Evolutionary conservation across 2,329 filamentous ascomycete species (phyloP).

Genomic region (Raffaelea albimanens): DNA sequence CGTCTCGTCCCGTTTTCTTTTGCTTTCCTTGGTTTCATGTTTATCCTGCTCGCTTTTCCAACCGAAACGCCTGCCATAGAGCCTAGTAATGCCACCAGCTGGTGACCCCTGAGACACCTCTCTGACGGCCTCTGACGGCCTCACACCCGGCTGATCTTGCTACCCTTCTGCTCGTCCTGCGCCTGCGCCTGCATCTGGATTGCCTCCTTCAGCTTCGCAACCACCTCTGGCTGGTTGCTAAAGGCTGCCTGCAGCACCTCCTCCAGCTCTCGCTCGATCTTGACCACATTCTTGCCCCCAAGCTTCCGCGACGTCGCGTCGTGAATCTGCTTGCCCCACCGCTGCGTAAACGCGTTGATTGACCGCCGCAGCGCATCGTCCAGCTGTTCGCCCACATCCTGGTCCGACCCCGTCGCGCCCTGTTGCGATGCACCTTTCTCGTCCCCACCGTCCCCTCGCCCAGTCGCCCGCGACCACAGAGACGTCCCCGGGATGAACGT

Average conservation of each 20-base stretch:
- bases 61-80: no score
- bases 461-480: conserved; percentile 30
- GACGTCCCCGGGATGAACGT: conserved; percentile 46
- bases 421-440: conserved; percentile 17
- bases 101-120: no score
- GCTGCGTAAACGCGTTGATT: conserved; percentile 53
- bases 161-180: conserved; percentile 29
- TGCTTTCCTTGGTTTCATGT: no score
- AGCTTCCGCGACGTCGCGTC: conserved; percentile 38
- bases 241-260: conserved; percentile 48
- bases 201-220: conserved; percentile 51
- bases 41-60: no score
- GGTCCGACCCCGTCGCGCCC: conserved; percentile 17
- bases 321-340: conserved; percentile 44
- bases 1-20: no score
- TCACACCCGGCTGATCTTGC: conserved; percentile 11
- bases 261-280: conserved; percentile 48
- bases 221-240: conserved; percentile 48
- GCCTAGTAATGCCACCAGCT: no score
- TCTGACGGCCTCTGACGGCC: no score
- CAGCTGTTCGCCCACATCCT: conserved; percentile 56
- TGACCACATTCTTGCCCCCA: conserved; percentile 39
- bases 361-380: conserved; percentile 53
- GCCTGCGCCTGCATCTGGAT: conserved; percentile 47
- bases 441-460: conserved; percentile 6